Conservation (phyloP, 2,329 filamentous ascomycete species). For the Cryphonectria parasitica region DNA sequence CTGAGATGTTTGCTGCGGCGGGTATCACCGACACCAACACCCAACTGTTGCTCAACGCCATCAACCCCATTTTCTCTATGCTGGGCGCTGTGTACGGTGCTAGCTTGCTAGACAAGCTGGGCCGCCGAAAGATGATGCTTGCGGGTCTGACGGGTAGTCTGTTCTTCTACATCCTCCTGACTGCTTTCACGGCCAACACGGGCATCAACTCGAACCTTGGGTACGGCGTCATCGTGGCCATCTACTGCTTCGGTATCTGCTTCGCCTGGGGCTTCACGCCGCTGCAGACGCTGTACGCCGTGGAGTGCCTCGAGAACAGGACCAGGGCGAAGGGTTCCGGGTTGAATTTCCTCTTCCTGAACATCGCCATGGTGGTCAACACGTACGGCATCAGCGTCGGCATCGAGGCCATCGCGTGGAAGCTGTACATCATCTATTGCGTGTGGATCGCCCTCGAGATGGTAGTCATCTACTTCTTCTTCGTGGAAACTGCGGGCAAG, state of each 20-base stretch:
- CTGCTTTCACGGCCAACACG: slow-evolving; percentile 47
- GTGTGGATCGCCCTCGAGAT: slow-evolving; percentile 46
- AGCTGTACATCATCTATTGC: slow-evolving; percentile 55
- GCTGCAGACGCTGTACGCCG: slow-evolving; percentile 49
- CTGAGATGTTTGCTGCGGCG: slow-evolving; percentile 54
- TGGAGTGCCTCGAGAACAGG: slow-evolving; percentile 46
- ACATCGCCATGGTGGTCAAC: slow-evolving; percentile 48
- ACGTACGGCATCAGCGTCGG: slow-evolving; percentile 49
- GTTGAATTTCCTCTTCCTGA: slow-evolving; percentile 47
- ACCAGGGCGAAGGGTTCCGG: slow-evolving; percentile 48
- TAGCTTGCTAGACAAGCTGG: slow-evolving; percentile 52
- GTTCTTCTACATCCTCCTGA: slow-evolving; percentile 43
- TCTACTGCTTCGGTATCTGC: slow-evolving; percentile 54
- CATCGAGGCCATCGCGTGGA: slow-evolving; percentile 52
- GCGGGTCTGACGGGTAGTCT: slow-evolving; percentile 21
- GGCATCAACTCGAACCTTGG: slow-evolving; percentile 36
- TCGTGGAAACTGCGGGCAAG: slow-evolving; percentile 51
- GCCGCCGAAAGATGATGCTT: slow-evolving; percentile 51
- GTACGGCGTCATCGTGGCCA: slow-evolving; percentile 27
- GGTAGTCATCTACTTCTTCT: slow-evolving; percentile 49
- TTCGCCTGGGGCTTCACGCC: slow-evolving; percentile 56
- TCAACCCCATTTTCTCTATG: slow-evolving; percentile 56
- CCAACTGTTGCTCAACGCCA: slow-evolving; percentile 55
- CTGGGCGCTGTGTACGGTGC: slow-evolving; percentile 54
- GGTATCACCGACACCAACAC: slow-evolving; percentile 46